phyloP scores from a whole-genome alignment of 2,329 filamentous ascomycete species.

The Elsinoe necatrix region DNA sequence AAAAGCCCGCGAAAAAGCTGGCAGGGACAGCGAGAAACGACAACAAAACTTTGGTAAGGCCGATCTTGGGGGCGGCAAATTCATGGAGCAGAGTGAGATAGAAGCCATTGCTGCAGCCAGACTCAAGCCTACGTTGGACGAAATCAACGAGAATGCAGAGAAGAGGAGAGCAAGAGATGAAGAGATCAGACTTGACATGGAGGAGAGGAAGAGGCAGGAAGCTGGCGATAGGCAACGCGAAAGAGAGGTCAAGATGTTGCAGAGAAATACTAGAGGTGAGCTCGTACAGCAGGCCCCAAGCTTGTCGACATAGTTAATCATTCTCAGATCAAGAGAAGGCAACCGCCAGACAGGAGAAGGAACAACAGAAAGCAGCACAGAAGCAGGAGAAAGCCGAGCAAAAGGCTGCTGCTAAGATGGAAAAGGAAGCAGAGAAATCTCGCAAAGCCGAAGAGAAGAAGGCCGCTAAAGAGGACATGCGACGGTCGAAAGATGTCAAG shows the following conservation, averaged over 20 bases:
- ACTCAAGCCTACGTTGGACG: constrained; percentile 75
- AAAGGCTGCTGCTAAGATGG: constrained; percentile 32
- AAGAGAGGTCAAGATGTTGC: constrained; percentile 38
- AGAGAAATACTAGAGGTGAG: constrained; percentile 50
- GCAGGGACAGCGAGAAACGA: constrained; percentile 55
- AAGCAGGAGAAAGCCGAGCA: constrained; percentile 43
- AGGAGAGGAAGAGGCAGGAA: constrained; percentile 55
- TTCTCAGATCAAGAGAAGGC: constrained; percentile 48
- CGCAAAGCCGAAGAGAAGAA: constrained; percentile 48
- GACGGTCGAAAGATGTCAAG: constrained; percentile 37
- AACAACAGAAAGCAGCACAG: constrained; percentile 39
- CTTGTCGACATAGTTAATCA: background rate
- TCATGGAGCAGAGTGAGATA: constrained; percentile 68
- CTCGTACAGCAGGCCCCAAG: constrained; percentile 15
- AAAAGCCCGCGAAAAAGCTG: constrained; percentile 62
- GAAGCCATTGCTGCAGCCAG: constrained; percentile 68
- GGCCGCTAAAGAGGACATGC: constrained; percentile 44
- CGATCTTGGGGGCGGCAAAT: constrained; percentile 72
- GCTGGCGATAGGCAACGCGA: constrained; percentile 46
- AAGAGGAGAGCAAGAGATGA: constrained; percentile 59
- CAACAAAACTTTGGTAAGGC: constrained; percentile 49
- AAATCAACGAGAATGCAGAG: constrained; percentile 73
- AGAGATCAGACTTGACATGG: constrained; percentile 54
- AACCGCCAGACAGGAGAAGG: constrained; percentile 39
- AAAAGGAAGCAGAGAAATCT: constrained; percentile 38